Conservation (phyloP, 768 basidiomycete species). For the Lentinus tigrinus region DNA sequence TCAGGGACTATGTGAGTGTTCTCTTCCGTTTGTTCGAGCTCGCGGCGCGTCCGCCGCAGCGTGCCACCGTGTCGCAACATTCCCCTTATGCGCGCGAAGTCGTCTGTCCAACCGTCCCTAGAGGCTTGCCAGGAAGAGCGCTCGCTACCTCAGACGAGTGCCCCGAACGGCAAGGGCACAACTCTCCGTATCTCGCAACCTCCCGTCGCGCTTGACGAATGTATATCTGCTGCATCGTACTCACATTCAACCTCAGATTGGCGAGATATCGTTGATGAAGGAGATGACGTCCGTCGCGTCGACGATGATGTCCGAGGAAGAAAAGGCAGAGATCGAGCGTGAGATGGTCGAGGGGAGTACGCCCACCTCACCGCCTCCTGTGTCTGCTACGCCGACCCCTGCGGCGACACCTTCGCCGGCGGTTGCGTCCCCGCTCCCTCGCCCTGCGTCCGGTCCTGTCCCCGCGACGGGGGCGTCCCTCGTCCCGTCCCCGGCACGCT, state of each 20-base stretch:
- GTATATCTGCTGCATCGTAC: neutral
- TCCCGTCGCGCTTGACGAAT: too few species aligned
- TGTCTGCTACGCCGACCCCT: neutral
- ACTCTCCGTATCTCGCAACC: too few species aligned
- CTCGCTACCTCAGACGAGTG: too few species aligned
- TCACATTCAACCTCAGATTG: slow-evolving; percentile 61
- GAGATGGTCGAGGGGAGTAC: slow-evolving; percentile 51
- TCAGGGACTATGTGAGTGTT: slow-evolving; percentile 77
- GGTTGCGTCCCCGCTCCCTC: neutral
- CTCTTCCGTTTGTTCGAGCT: neutral
- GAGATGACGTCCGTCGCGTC: slow-evolving; percentile 85
- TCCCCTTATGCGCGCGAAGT: too few species aligned
- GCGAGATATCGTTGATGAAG: slow-evolving; percentile 95
- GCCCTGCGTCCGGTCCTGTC: neutral
- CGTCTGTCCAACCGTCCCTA: too few species aligned
- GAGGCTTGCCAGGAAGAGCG: too few species aligned
- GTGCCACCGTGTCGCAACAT: too few species aligned
- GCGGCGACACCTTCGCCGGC: neutral
- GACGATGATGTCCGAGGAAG: slow-evolving; percentile 90
- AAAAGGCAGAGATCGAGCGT: slow-evolving; percentile 82
- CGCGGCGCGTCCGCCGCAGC: neutral
- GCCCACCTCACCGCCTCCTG: slow-evolving; percentile 6
- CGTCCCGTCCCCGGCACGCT: slow-evolving; percentile 1
- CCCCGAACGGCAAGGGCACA: too few species aligned
- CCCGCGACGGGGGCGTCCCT: neutral